Evolutionary conservation across 169 alveolate genomes (phyloP).

Genomic region (Cryptosporidium sp.): DNA sequence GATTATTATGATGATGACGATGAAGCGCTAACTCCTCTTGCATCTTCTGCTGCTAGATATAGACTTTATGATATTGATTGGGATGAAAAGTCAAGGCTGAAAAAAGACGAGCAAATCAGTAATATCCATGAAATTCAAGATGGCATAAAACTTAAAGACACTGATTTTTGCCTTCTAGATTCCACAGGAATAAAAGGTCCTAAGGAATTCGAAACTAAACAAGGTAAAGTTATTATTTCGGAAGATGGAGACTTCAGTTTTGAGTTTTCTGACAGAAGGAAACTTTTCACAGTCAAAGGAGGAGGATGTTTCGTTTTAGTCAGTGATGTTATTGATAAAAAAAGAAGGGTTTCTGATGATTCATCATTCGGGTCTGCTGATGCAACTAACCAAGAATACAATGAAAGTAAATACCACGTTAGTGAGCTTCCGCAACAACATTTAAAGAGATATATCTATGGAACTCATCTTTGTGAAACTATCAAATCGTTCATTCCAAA

Average conservation of each 20-base stretch:
- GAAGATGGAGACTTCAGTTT: constrained; percentile 69
- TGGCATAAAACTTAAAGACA: background rate
- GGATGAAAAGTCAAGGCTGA: constrained; percentile 27
- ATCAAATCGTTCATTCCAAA: constrained; percentile 50
- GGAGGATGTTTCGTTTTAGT: constrained; percentile 61
- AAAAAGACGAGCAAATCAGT: background rate
- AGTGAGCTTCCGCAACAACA: constrained; percentile 28
- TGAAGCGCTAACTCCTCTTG: constrained; percentile 26
- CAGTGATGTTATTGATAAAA: background rate
- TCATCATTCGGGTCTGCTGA: background rate
- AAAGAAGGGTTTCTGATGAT: background rate
- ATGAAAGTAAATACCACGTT: constrained; percentile 11
- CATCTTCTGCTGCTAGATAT: constrained; percentile 40
- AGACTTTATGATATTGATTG: constrained; percentile 68
- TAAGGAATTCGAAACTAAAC: constrained; percentile 22
- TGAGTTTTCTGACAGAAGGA: constrained; percentile 24
- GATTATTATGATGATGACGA: background rate
- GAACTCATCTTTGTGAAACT: constrained; percentile 38
- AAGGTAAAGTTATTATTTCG: constrained; percentile 38
- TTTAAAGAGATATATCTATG: constrained; percentile 44
- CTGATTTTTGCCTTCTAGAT: constrained; percentile 21
- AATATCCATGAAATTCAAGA: background rate
- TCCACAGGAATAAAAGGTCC: constrained; percentile 69
- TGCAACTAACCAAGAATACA: background rate
- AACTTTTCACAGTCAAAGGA: constrained; percentile 43